Conservation (phyloP, 2,329 filamentous ascomycete species). For the Venturia pyrina region DNA sequence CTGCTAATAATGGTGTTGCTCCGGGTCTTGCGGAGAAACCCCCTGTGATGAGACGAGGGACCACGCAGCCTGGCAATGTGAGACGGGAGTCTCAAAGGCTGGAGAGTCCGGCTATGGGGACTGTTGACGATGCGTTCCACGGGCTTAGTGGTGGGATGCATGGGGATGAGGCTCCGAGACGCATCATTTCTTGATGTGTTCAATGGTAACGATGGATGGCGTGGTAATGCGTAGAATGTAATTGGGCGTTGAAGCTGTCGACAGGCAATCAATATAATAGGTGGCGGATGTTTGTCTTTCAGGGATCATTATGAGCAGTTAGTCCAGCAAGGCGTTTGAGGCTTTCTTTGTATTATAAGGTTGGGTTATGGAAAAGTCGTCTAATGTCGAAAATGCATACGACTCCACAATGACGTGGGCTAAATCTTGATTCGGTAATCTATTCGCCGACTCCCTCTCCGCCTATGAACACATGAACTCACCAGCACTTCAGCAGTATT, state of each 20-base stretch:
- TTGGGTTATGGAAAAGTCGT: neutral
- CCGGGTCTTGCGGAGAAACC: neutral
- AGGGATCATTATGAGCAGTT: neutral
- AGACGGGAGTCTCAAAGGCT: neutral
- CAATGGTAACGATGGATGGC: neutral
- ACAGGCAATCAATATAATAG: neutral
- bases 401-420: neutral
- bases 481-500: no score
- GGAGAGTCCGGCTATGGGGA: conserved; percentile 6
- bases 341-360: no score
- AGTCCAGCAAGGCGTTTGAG: neutral
- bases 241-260: neutral
- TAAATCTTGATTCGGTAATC: no score
- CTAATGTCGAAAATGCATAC: neutral
- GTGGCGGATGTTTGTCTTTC: neutral
- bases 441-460: no score
- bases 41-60: neutral
- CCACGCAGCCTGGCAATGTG: neutral
- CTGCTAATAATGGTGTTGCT: neutral
- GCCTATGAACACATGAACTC: no score
- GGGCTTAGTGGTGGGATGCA: conserved; percentile 5
- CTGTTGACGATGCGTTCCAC: conserved; percentile 6
- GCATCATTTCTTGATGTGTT: neutral
- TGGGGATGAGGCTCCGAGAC: neutral
- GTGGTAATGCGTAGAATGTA: neutral